Base-by-base conservation (phyloP, 345 rosid species). In the Cardiospermum halicacabum region DNA sequence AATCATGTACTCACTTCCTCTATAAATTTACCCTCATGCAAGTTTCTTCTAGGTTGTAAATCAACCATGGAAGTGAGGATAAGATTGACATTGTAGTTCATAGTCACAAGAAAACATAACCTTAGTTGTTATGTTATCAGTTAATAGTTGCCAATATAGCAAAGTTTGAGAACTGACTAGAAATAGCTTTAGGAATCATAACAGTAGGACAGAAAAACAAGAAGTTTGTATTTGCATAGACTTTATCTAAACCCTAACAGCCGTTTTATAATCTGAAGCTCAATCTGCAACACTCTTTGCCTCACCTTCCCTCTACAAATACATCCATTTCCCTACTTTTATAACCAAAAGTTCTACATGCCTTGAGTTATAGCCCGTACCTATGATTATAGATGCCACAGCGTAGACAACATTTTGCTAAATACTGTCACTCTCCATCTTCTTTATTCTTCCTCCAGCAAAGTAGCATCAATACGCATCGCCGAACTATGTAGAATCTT, bases 401-500 rank as follows among this genome's bases (percentile, higher is more conserved):
- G 54, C 31, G 53, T 18, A 40, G 54, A 62, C 16, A 57, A 26
- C 40, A 30, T 49, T 64, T 69, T 65, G 67, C 45, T 65, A 56
- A 2, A 30, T 58, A 12, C 53, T 48, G 62, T 64, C 71, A 67
- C 58, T 79, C 85, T 65, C 83, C 74, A 65, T 79, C 64, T 63
- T 79, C 85, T 62, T 82, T 73, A 63, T 79, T 62, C 69, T 85
- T 79, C 81, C 70, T 82, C 92, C 92, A 90, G 72, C 95, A 87
- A 56, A 85, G 78, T 74, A 82, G 88, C 89, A 85, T 85, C 56
- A 63, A 64, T 18, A 87, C 66, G 28, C 96, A 89, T 3, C 80
- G 82, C 39, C 80, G 75, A 5, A 89, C 75, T 66, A 87, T 79
- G 74, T 85, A 87, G 26, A 85, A 30, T 73, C 84, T 84, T 24